These are phyloP conservation scores for Cladosporium cucumerinum DNA, from an alignment of 2,329 filamentous ascomycete species.

Conservation along the genomic window DNA sequence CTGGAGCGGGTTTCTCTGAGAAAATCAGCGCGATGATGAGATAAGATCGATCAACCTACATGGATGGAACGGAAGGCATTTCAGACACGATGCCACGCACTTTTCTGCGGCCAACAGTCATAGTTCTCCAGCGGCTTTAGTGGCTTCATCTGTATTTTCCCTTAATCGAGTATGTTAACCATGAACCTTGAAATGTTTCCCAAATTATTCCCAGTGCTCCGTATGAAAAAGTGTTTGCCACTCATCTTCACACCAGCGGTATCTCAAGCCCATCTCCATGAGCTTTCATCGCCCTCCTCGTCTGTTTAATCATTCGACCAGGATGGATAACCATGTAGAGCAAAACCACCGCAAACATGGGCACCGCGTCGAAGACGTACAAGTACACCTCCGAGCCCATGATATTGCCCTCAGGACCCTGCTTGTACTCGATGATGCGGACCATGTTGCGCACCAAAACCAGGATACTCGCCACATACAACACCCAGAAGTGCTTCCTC, in stretches of 20 bases:
- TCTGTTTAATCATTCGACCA: neutral
- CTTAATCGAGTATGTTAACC: neutral
- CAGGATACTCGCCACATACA: slow-evolving; percentile 16
- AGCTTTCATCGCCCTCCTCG: neutral
- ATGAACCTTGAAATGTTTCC: neutral
- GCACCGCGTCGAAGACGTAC: slow-evolving; percentile 18
- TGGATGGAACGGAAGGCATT: neutral
- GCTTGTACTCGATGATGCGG: slow-evolving; percentile 16
- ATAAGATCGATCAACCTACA: neutral
- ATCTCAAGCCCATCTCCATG: neutral
- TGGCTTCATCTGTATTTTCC: neutral
- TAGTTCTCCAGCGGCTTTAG: neutral
- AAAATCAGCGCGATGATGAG: neutral
- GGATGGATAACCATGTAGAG: slow-evolving; percentile 9
- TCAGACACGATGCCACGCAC: neutral
- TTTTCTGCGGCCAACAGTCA: neutral
- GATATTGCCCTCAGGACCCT: slow-evolving; percentile 12
- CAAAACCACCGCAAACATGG: slow-evolving; percentile 16
- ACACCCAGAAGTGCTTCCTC: neutral
- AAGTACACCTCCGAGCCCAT: slow-evolving; percentile 14
- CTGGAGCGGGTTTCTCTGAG: no score
- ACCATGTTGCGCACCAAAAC: slow-evolving; percentile 18
- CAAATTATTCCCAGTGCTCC: neutral
- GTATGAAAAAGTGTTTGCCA: neutral
- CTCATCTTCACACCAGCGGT: neutral